Conservation (phyloP, 352 stramenopile species). For the Globisporangium takayamanum region DNA sequence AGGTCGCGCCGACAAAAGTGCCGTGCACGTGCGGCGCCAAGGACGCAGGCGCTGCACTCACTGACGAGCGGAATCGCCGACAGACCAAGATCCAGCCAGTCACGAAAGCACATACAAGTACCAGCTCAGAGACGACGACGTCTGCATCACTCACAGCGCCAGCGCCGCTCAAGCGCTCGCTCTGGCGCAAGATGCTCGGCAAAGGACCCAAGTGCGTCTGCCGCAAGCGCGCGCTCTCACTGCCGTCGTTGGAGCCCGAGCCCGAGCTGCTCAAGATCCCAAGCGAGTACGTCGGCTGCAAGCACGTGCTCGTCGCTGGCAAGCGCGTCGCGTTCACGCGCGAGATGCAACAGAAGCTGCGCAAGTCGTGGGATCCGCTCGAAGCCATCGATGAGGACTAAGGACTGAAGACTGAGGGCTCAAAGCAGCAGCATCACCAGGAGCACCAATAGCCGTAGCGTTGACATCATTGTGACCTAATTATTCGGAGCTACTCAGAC, state of each 20-base stretch:
- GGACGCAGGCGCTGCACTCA: neutral
- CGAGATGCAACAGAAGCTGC: conserved; percentile 41
- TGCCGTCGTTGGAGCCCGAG: neutral
- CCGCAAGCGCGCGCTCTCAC: conserved; percentile 11
- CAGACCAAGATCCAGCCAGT: conserved; percentile 18
- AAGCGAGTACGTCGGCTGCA: conserved; percentile 35
- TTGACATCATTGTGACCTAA: neutral
- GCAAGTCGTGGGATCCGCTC: conserved; percentile 33
- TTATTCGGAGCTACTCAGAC: neutral
- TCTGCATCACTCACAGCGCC: neutral
- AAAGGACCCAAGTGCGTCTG: conserved; percentile 56
- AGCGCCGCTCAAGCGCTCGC: conserved; percentile 29
- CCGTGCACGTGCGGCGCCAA: conserved; percentile 14
- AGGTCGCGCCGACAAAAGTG: neutral
- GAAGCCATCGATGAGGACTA: conserved; percentile 43
- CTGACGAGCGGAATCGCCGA: conserved; percentile 3
- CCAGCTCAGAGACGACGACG: neutral
- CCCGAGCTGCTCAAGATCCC: conserved; percentile 31
- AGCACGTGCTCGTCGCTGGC: conserved; percentile 34
- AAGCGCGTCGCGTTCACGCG: conserved; percentile 47
- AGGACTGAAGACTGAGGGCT: neutral
- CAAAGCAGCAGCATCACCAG: neutral
- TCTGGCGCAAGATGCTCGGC: conserved; percentile 50
- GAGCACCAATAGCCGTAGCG: neutral
- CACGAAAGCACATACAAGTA: neutral